Percentiles rank a stretch among this genome's conserved stretches.
These are phyloP conservation scores for Helianthus tuberosus DNA, from an alignment of 129 eudicot genomes.

Conservation along the genomic window DNA sequence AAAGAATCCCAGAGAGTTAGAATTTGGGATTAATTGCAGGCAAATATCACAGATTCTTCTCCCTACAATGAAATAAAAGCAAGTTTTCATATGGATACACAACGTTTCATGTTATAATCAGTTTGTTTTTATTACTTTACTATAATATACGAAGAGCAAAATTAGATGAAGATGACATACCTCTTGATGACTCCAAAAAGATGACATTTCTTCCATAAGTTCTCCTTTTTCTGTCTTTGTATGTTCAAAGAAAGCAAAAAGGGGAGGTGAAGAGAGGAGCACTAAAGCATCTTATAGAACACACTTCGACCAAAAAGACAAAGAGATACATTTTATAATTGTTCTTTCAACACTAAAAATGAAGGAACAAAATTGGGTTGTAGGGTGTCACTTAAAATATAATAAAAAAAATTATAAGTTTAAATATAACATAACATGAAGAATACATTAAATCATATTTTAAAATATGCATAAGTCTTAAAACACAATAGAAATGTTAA, in stretches of 20 bases:
- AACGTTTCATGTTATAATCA: background rate
- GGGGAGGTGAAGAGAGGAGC: slow-evolving; percentile 20
- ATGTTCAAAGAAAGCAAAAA: slow-evolving; percentile 15
- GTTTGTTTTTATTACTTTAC: too few species aligned
- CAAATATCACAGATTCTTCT: background rate
- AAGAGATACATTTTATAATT: slow-evolving; percentile 1
- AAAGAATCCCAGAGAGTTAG: background rate
- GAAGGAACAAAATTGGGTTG: slow-evolving; percentile 29
- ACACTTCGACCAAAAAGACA: slow-evolving; percentile 24
- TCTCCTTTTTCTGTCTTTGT: background rate
- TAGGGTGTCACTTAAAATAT: slow-evolving; percentile 1
- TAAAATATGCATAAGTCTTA: background rate
- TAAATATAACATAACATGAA: background rate
- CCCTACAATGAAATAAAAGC: background rate
- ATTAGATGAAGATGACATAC: slow-evolving; percentile 42
- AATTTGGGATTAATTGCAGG: too few species aligned
- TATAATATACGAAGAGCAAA: background rate
- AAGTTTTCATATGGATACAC: background rate
- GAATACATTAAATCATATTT: background rate
- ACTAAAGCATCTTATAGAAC: slow-evolving; percentile 26
- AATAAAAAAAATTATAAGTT: background rate
- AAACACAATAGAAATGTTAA: background rate
- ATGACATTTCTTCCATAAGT: slow-evolving; percentile 70
- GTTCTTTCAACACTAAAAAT: background rate
- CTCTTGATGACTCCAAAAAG: slow-evolving; percentile 75